Percentiles rank a stretch among this genome's conserved stretches.
These are phyloP conservation scores for Fraxinus pennsylvanica DNA, from an alignment of 257 asterid genomes.

Conservation along the genomic window DNA sequence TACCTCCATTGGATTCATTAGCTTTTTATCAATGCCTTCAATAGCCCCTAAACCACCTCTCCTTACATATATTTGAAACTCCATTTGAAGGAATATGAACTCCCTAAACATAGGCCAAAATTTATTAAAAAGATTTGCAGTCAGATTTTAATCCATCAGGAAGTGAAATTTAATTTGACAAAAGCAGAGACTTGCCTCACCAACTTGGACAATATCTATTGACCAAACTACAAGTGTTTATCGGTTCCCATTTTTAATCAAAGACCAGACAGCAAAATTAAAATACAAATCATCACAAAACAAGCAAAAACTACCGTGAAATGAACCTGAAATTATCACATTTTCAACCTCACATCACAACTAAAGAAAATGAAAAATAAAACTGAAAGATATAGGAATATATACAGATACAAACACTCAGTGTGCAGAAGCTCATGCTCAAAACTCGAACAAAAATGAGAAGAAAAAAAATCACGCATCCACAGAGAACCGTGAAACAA, in stretches of 20 bases:
- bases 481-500: too few relatives aligned
- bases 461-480: too few relatives aligned
- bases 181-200: slow-evolving; percentile 57
- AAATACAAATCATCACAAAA: slow-evolving; percentile 23
- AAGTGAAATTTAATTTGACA: slow-evolving; percentile 6
- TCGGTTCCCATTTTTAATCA: slow-evolving; percentile 62
- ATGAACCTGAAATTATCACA: too few relatives aligned
- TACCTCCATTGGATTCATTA: slow-evolving; percentile 33
- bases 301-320: not conserved
- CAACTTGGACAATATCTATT: slow-evolving; percentile 82
- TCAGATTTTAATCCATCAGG: not conserved
- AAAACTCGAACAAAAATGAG: too few relatives aligned
- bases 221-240: slow-evolving; percentile 63
- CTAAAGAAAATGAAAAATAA: too few relatives aligned
- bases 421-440: too few relatives aligned
- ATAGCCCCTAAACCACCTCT: slow-evolving; percentile 34
- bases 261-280: slow-evolving; percentile 24
- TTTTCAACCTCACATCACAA: too few relatives aligned
- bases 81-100: slow-evolving; percentile 54
- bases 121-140: not conserved
- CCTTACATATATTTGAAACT: slow-evolving; percentile 37
- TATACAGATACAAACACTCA: too few relatives aligned
- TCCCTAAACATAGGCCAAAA: slow-evolving; percentile 46
- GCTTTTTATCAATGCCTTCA: slow-evolving; percentile 37
- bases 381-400: too few relatives aligned